Base-by-base conservation (phyloP, 83 land plant genomes). In the Isoetes engelmannii region DNA sequence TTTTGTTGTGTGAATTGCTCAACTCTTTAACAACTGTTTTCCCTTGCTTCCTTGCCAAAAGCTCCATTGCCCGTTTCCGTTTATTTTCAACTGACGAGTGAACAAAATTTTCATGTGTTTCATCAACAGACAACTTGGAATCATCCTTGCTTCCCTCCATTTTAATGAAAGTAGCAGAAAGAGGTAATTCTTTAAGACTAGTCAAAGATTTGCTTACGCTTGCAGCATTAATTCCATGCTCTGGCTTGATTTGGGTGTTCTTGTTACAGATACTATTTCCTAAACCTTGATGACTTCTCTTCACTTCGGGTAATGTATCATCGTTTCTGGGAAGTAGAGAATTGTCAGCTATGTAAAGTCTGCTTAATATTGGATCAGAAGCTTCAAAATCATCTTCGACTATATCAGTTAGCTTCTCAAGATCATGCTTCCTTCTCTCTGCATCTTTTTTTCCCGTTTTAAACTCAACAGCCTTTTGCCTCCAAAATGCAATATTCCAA, bases 401-500 rank as follows among this genome's bases (percentile, higher is more conserved):
- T 3, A 59, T 43, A 7, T 50, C 47, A 17, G 28, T 44, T 12
- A n/a, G 71, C n/a, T 37, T 50, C 17, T 56, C 72, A 28, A 21
- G 8, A 21, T 19, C 48, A 4, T 9, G 48, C 18, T 44, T 67
- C 41, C 69, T 78, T 47, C 20, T 67, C 48, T 81, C 61, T 47
- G 55, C 21, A 4, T 12, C 44, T 7, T 79, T 42, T 58, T 69
- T 50, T 15, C 74, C 70, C n/a, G 46, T 64, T 37, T 58, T 18
- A 20, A 20, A 41, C 20, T 46, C 50, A 15, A 51, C 41, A 43
- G 72, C 72, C 58, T 45, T 45, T 73, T 79, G 78, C 68, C 85
- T 95, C 99, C 99, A 95, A 58, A 91, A 95, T 64, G 94, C 85
- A 57, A 95, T 73, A 59, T 95, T 93, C 82, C 87, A 84, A 68